These are phyloP conservation scores for Leucocoprinus birnbaumii DNA, from an alignment of 768 basidiomycete genomes.

Conservation along the genomic window DNA sequence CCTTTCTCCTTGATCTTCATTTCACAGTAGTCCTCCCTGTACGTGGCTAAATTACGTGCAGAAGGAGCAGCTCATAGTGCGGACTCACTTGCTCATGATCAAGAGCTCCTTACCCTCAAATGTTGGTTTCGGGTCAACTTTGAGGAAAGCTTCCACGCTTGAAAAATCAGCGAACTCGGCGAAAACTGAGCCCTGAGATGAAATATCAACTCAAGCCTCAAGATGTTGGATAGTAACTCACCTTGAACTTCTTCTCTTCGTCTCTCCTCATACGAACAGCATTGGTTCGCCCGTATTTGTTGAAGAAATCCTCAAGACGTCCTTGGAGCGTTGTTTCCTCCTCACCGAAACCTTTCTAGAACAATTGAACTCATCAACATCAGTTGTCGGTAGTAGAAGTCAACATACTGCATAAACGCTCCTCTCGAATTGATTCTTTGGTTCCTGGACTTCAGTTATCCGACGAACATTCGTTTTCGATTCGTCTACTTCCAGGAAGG, in stretches of 20 bases:
- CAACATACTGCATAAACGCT: constrained; percentile 84
- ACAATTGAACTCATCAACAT: background rate
- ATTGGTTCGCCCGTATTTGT: constrained; percentile 70
- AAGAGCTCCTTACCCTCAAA: constrained; percentile 76
- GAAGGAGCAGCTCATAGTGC: background rate
- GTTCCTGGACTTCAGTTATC: constrained; percentile 70
- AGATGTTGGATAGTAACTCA: constrained; percentile 20
- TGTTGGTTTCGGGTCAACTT: constrained; percentile 75
- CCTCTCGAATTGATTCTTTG: constrained; percentile 75
- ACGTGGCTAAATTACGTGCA: background rate
- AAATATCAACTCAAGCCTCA: background rate
- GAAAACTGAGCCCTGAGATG: constrained; percentile 81
- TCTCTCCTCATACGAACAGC: constrained; percentile 90
- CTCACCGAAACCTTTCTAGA: constrained; percentile 87
- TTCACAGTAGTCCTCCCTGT: constrained; percentile 81
- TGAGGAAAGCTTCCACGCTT: constrained; percentile 72
- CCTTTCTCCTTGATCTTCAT: constrained; percentile 98
- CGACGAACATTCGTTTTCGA: constrained; percentile 72
- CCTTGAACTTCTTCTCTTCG: constrained; percentile 86
- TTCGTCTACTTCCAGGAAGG: constrained; percentile 71
- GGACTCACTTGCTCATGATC: constrained; percentile 82
- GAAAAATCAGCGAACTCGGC: constrained; percentile 78
- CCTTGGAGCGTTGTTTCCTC: constrained; percentile 62
- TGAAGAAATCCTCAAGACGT: constrained; percentile 78
- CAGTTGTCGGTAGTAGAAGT: background rate